phyloP scores from a whole-genome alignment of 345 rosid genomes.

The Balakata baccata region DNA sequence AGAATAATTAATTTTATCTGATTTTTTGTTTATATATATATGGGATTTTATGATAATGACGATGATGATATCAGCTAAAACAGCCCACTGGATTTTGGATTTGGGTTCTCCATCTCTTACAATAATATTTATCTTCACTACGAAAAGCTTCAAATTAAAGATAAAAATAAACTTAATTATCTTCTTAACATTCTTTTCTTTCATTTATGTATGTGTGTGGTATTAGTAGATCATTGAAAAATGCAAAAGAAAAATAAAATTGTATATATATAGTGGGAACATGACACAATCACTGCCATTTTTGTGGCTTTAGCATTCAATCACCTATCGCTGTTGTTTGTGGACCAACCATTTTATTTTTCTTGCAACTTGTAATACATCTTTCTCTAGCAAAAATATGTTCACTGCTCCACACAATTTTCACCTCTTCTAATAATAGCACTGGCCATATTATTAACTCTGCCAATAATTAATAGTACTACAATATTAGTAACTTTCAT shows the following conservation, averaged over 20 bases:
- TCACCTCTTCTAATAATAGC: too few relatives aligned
- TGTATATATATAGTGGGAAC: slow-evolving; percentile 23
- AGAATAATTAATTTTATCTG: neutral
- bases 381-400: neutral
- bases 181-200: slow-evolving; percentile 23
- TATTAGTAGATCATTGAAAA: slow-evolving; percentile 28
- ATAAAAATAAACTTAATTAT: slow-evolving; percentile 13
- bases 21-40: slow-evolving; percentile 9
- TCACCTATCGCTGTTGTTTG: slow-evolving; percentile 18
- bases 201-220: neutral
- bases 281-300: slow-evolving; percentile 26
- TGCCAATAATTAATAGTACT: slow-evolving; percentile 10
- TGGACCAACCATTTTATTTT: slow-evolving; percentile 24
- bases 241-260: slow-evolving; percentile 15
- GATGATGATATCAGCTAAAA: slow-evolving; percentile 25
- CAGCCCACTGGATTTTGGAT: neutral
- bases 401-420: too few relatives aligned
- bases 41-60: neutral
- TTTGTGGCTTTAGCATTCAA: slow-evolving; percentile 15
- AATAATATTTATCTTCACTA: slow-evolving; percentile 28
- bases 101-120: slow-evolving; percentile 12
- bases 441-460: neutral
- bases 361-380: slow-evolving; percentile 17
- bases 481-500: neutral
- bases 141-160: neutral